Evolutionary conservation across 108 stramenopile genomes (phyloP).

Genomic region (Stephanodiscus triporus): DNA sequence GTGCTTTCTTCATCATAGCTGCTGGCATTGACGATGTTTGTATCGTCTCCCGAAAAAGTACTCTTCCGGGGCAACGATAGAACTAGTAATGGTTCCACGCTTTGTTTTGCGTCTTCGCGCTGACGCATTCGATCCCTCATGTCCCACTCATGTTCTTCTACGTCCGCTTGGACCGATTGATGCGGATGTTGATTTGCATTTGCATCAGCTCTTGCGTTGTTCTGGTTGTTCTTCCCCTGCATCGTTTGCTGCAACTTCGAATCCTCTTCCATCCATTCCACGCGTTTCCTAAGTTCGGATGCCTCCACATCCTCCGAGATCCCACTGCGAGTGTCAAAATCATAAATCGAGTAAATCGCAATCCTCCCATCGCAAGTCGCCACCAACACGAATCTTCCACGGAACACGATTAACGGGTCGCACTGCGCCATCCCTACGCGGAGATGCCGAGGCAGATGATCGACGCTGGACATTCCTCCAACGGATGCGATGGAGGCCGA

Average conservation of each 20-base stretch:
- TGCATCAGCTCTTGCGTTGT: not conserved
- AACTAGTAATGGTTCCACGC: slow-evolving; percentile 22
- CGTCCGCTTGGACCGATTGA: slow-evolving; percentile 3
- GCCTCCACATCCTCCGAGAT: slow-evolving; percentile 37
- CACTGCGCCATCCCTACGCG: slow-evolving; percentile 37
- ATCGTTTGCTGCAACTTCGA: not conserved
- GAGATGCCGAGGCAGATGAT: slow-evolving; percentile 25
- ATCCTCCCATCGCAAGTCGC: slow-evolving; percentile 42
- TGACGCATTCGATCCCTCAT: slow-evolving; percentile 22
- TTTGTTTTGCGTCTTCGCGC: slow-evolving; percentile 12
- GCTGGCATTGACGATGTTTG: slow-evolving; percentile 4
- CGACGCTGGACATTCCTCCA: slow-evolving; percentile 9
- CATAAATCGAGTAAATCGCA: slow-evolving; percentile 31
- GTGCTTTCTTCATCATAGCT: not conserved
- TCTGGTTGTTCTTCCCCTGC: slow-evolving; percentile 7
- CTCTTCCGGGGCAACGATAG: slow-evolving; percentile 18
- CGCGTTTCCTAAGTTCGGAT: slow-evolving; percentile 29
- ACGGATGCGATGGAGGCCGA: slow-evolving; percentile 25
- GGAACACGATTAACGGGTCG: slow-evolving; percentile 35
- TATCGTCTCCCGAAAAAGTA: slow-evolving; percentile 1
- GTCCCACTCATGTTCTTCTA: slow-evolving; percentile 31
- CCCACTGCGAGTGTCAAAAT: slow-evolving; percentile 17
- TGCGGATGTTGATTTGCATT: not conserved
- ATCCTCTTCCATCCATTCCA: slow-evolving; percentile 50
- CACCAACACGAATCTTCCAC: slow-evolving; percentile 29